A percentile compares a stretch with the other conserved stretches of the same genome.
Conservation (phyloP, 768 basidiomycete genomes). For the Artomyces pyxidatus region DNA sequence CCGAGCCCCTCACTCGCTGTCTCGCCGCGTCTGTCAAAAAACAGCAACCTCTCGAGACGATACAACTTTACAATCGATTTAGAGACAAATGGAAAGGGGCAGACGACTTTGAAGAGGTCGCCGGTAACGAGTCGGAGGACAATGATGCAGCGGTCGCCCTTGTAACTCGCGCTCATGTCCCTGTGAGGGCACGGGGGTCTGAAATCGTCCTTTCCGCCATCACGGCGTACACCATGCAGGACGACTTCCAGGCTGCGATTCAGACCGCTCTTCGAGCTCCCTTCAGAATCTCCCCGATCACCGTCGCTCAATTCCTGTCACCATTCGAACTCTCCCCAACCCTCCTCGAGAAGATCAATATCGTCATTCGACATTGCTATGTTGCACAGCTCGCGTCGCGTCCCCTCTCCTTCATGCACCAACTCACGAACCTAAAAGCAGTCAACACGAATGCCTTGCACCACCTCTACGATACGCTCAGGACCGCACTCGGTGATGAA, state of each 20-base stretch:
- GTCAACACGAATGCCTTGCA: slow-evolving; percentile 28
- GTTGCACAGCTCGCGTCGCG: slow-evolving; percentile 44
- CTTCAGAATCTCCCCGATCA: slow-evolving; percentile 27
- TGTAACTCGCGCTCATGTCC: not conserved
- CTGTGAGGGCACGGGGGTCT: not conserved
- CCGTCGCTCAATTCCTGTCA: slow-evolving; percentile 32
- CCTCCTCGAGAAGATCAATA: slow-evolving; percentile 34
- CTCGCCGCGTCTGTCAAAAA: not conserved
- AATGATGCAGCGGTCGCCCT: too few species aligned
- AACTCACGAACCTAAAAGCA: slow-evolving; percentile 38
- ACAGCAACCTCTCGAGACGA: not conserved
- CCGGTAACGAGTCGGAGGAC: not conserved
- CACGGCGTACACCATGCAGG: slow-evolving; percentile 52
- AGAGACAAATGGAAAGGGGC: not conserved
- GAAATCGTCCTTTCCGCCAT: slow-evolving; percentile 41
- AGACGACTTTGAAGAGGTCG: not conserved
- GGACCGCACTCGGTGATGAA: slow-evolving; percentile 41
- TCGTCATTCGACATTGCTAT: slow-evolving; percentile 41
- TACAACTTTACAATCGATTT: not conserved
- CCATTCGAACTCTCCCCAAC: slow-evolving; percentile 30
- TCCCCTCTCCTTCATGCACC: slow-evolving; percentile 40
- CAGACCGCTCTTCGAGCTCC: slow-evolving; percentile 31
- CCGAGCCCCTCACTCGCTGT: not conserved
- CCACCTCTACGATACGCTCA: slow-evolving; percentile 41
- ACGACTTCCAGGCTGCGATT: slow-evolving; percentile 53